These are phyloP conservation scores for Austroboletus festivus DNA, from an alignment of 768 basidiomycete species.

Conservation along the genomic window DNA sequence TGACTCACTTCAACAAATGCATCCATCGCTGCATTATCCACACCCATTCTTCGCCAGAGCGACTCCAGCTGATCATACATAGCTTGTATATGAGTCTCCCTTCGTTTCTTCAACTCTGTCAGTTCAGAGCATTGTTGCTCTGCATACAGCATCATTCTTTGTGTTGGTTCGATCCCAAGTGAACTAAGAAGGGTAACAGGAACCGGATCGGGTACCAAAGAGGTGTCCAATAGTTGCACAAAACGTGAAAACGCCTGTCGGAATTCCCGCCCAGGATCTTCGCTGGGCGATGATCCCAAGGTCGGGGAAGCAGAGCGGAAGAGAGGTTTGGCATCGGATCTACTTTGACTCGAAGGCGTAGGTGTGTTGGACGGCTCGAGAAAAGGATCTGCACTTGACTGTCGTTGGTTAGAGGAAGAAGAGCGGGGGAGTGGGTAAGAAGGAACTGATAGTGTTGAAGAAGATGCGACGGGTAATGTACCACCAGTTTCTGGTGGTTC, in stretches of 20 bases:
- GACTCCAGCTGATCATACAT: constrained; percentile 93
- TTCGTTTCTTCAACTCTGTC: constrained; percentile 66
- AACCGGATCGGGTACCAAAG: constrained; percentile 19
- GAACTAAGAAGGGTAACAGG: constrained; percentile 26
- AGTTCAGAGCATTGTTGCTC: constrained; percentile 53
- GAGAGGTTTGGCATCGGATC: constrained; percentile 34
- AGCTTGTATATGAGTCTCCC: constrained; percentile 84
- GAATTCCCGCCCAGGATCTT: constrained; percentile 38
- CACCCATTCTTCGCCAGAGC: constrained; percentile 85
- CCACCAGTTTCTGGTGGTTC: constrained; percentile 55
- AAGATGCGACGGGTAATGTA: constrained; percentile 32
- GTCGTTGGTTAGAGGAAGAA: constrained; percentile 34
- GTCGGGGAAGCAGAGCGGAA: constrained; percentile 28
- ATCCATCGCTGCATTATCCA: constrained; percentile 78
- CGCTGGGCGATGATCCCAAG: background rate
- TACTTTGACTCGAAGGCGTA: constrained; percentile 44
- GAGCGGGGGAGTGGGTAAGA: constrained; percentile 41
- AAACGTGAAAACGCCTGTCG: constrained; percentile 61
- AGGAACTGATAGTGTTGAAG: constrained; percentile 38
- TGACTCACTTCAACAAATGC: constrained; percentile 74
- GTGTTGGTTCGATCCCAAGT: constrained; percentile 70
- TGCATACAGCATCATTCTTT: constrained; percentile 72
- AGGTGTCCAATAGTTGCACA: constrained; percentile 53
- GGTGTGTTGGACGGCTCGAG: constrained; percentile 38
- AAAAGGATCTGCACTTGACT: constrained; percentile 26